Conservation (phyloP, 495 filamentous ascomycete genomes). For the Neurospora tetraspora region DNA sequence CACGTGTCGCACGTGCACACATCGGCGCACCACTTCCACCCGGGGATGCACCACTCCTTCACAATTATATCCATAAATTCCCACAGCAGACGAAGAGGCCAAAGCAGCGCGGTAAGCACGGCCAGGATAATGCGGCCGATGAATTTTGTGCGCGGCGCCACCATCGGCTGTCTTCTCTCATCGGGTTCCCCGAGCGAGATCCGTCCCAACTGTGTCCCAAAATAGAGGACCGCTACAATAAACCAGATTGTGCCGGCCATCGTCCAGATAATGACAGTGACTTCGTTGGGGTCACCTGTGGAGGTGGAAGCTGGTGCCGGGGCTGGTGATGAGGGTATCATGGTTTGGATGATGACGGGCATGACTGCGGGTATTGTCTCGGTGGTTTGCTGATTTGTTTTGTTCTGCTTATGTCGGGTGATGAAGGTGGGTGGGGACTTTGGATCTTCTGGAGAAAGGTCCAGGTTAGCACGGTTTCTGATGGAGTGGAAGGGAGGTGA, state of each 20-base stretch:
- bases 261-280: fast-evolving
- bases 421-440: neutral
- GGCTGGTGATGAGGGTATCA: neutral
- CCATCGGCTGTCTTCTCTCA: no score
- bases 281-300: neutral
- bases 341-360: neutral
- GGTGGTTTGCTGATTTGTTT: neutral
- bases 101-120: neutral
- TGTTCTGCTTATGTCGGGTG: neutral
- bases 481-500: neutral
- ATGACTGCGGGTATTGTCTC: neutral
- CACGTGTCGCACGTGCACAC: neutral
- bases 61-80: neutral
- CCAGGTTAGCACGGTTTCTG: neutral
- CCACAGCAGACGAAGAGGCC: neutral
- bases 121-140: neutral
- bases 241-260: neutral
- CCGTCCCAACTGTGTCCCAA: no score
- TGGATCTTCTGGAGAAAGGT: neutral
- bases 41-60: neutral
- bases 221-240: neutral
- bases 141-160: neutral
- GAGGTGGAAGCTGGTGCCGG: neutral
- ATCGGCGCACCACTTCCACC: neutral
- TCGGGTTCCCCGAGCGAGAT: no score